Evolutionary conservation across 2,329 filamentous ascomycete species (phyloP).

Genomic region (Trichoderma afroharzianum): DNA sequence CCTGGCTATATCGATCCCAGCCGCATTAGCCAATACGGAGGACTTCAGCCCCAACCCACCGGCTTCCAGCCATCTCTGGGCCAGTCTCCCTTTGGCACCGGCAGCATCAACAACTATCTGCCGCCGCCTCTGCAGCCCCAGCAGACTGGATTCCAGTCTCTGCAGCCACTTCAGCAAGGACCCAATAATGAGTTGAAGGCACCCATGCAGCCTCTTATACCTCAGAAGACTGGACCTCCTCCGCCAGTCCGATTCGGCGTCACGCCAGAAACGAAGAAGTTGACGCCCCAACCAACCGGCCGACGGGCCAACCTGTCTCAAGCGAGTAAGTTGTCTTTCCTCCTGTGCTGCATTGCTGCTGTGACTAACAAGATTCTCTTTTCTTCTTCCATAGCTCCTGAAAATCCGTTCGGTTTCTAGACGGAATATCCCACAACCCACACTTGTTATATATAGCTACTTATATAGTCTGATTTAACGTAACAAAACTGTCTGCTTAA

Average conservation of each 20-base stretch:
- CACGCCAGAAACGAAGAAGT: conserved; percentile 65
- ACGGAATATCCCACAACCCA: neutral
- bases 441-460: conserved; percentile 7
- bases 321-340: conserved; percentile 73
- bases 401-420: conserved; percentile 53
- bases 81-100: conserved; percentile 47
- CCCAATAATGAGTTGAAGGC: conserved; percentile 48
- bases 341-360: neutral
- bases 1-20: conserved; percentile 38
- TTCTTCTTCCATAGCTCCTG: conserved; percentile 38
- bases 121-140: conserved; percentile 60
- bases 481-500: conserved; percentile 7
- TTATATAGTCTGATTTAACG: conserved; percentile 10
- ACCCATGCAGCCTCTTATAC: conserved; percentile 43
- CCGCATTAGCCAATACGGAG: conserved; percentile 40
- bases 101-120: conserved; percentile 55
- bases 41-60: conserved; percentile 60
- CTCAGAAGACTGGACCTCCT: conserved; percentile 60
- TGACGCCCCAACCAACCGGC: conserved; percentile 83
- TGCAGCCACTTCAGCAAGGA: conserved; percentile 40
- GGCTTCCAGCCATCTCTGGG: conserved; percentile 50
- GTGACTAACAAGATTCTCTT: neutral
- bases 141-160: conserved; percentile 48
- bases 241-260: conserved; percentile 89
- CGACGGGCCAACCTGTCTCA: conserved; percentile 84